Percentiles rank a stretch among this genome's conserved stretches.
phyloP scores from a whole-genome alignment of 1,284 basidiomycete species.

The Rugiboletus extremiorientalis region DNA sequence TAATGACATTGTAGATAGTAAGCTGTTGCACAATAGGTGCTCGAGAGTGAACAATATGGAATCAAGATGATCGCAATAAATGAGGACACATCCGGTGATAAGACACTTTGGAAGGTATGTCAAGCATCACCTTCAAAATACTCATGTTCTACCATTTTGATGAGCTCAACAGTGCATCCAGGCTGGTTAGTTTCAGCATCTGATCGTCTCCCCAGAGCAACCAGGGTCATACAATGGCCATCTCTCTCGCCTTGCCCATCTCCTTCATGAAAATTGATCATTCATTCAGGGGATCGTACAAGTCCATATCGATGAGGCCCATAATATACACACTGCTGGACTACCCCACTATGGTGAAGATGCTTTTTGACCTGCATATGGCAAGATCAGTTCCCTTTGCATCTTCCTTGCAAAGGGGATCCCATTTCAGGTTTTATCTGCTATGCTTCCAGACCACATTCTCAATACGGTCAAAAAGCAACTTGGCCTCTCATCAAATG shows the following conservation, averaged over 20 bases:
- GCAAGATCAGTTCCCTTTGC: too few relatives aligned
- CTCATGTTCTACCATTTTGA: too few relatives aligned
- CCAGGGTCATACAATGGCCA: slow-evolving; percentile 1
- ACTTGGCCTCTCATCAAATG: neutral
- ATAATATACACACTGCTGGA: too few relatives aligned
- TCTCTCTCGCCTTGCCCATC: neutral
- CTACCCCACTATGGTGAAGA: too few relatives aligned
- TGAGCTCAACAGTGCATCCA: too few relatives aligned
- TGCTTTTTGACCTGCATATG: too few relatives aligned
- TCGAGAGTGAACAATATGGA: neutral
- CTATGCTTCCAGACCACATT: too few relatives aligned
- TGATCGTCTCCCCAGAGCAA: slow-evolving; percentile 11
- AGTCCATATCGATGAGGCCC: neutral
- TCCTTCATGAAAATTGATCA: neutral
- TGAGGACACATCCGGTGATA: neutral
- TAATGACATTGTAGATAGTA: too few relatives aligned
- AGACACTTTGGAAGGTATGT: neutral
- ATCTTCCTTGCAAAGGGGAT: too few relatives aligned
- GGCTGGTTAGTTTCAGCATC: neutral
- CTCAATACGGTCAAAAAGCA: too few relatives aligned
- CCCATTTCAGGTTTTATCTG: too few relatives aligned
- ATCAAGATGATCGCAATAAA: neutral
- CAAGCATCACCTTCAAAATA: too few relatives aligned
- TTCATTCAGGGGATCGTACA: neutral
- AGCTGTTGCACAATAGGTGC: neutral